Percentiles rank a stretch among this genome's conserved stretches.
phyloP scores from a whole-genome alignment of 805 yeast genomes.

The Metschnikowia matae region DNA sequence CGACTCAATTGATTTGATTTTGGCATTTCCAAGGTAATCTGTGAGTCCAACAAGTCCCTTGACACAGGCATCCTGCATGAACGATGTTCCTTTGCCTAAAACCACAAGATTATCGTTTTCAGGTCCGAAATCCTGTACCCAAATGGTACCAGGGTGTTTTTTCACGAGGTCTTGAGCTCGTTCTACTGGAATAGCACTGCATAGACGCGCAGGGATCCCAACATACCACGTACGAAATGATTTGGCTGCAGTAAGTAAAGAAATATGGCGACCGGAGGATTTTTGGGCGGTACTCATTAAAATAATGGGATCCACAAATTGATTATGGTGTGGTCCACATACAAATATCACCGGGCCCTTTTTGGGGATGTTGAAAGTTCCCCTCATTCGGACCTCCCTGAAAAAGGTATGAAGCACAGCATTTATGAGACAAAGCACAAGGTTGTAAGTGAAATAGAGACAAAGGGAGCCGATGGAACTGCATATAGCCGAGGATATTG shows the following conservation, averaged over 20 bases:
- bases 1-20: conserved; percentile 27
- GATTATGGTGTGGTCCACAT: conserved; percentile 43
- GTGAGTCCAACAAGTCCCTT: conserved; percentile 39
- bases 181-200: conserved; percentile 40
- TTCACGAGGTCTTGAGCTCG: conserved; percentile 38
- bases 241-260: conserved; percentile 36
- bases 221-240: conserved; percentile 30
- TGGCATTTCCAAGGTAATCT: conserved; percentile 32
- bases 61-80: conserved; percentile 29
- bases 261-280: conserved; percentile 27
- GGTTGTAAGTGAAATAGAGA: conserved; percentile 21
- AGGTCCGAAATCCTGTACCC: conserved; percentile 17
- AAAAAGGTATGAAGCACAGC: conserved; percentile 37
- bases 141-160: conserved; percentile 28
- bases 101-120: conserved; percentile 18
- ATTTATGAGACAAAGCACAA: conserved; percentile 31
- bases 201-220: conserved; percentile 30
- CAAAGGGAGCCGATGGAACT: not conserved
- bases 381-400: conserved; percentile 36
- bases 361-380: conserved; percentile 36
- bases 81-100: conserved; percentile 32
- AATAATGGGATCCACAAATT: conserved; percentile 38
- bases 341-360: conserved; percentile 38
- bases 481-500: not conserved
- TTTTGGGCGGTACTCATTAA: conserved; percentile 35